These are phyloP conservation scores for Candida sonorensis DNA, from an alignment of 805 yeast species.

Conservation along the genomic window DNA sequence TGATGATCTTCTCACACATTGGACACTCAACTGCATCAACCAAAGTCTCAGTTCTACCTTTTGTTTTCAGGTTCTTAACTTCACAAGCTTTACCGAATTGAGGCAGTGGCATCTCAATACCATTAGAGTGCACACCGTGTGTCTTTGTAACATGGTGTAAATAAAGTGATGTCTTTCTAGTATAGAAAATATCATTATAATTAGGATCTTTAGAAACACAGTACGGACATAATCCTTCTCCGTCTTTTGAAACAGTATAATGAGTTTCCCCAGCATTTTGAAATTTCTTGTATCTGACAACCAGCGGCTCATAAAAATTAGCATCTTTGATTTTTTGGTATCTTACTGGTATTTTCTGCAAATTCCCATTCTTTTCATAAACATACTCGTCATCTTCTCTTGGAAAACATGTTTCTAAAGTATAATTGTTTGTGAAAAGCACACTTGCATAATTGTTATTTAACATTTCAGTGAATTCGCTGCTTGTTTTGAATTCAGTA, in stretches of 20 bases:
- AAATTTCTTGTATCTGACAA: slow-evolving; percentile 1
- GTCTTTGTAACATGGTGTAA: slow-evolving; percentile 22
- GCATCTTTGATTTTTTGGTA: background rate
- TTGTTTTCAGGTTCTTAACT: slow-evolving; percentile 12
- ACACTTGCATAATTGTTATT: background rate
- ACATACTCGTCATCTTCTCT: background rate
- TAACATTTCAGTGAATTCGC: background rate
- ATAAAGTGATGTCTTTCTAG: slow-evolving; percentile 20
- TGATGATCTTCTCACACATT: slow-evolving; percentile 8
- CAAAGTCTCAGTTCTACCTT: slow-evolving; percentile 9
- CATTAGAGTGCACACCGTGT: slow-evolving; percentile 23
- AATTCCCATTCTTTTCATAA: background rate
- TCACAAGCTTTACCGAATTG: slow-evolving; percentile 14
- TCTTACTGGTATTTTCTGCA: background rate
- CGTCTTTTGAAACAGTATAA: background rate
- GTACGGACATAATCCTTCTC: slow-evolving; percentile 19
- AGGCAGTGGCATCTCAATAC: slow-evolving; percentile 16
- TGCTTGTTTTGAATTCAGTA: background rate
- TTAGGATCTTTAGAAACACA: slow-evolving; percentile 10
- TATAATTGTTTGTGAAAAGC: background rate
- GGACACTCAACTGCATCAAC: slow-evolving; percentile 15
- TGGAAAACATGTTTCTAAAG: background rate
- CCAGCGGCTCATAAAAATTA: slow-evolving; percentile 3
- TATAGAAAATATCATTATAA: slow-evolving; percentile 12
- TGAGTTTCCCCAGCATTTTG: background rate